phyloP scores from a whole-genome alignment of 768 basidiomycete genomes.

The Kwoniella dendrophila region DNA sequence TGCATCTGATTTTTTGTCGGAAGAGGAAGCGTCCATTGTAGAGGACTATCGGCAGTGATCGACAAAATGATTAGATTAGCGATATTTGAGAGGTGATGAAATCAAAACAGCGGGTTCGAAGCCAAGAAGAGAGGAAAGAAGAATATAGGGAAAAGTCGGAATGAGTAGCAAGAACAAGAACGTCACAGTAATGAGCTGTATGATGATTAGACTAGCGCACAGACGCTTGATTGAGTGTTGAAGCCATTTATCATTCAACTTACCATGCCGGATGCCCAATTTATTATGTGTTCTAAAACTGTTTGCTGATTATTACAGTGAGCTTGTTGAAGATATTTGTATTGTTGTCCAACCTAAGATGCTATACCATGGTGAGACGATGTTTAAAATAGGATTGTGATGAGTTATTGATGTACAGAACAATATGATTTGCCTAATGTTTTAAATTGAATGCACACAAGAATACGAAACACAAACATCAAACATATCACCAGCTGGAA shows the following conservation, averaged over 20 bases:
- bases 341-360: too few species aligned
- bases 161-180: neutral
- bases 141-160: neutral
- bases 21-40: neutral
- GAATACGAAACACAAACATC: slow-evolving; percentile 7
- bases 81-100: neutral
- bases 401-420: too few species aligned
- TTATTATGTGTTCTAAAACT: neutral
- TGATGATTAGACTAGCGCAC: neutral
- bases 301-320: too few species aligned
- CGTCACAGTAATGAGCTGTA: neutral
- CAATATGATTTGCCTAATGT: neutral
- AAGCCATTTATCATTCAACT: slow-evolving; percentile 11
- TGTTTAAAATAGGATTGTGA: too few species aligned
- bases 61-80: neutral
- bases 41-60: neutral
- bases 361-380: too few species aligned
- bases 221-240: slow-evolving; percentile 8
- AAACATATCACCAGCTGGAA: neutral
- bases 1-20: slow-evolving; percentile 36
- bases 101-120: neutral
- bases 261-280: neutral
- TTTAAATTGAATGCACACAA: neutral
- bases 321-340: too few species aligned
- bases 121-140: neutral